These are phyloP conservation scores for Halophytophthora batemanensis DNA, from an alignment of 352 stramenopile species.

Conservation along the genomic window DNA sequence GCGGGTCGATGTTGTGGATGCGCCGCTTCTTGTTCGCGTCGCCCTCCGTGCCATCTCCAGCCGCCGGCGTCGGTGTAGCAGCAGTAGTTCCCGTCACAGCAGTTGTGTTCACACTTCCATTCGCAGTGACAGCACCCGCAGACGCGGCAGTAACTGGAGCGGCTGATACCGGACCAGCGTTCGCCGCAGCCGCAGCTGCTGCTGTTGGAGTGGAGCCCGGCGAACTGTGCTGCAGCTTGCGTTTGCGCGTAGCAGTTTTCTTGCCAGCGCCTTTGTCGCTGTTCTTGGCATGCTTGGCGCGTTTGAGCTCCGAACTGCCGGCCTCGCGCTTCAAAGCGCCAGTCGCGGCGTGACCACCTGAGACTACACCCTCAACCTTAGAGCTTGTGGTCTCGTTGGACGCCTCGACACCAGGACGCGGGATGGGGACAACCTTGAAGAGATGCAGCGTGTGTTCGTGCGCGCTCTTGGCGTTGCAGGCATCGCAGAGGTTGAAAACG, in stretches of 20 bases:
- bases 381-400: slow-evolving; percentile 24
- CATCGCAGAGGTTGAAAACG: slow-evolving; percentile 95
- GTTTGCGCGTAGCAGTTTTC: slow-evolving; percentile 54
- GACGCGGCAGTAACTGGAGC: slow-evolving; percentile 1
- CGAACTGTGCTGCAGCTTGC: slow-evolving; percentile 58
- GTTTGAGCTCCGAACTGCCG: slow-evolving; percentile 45
- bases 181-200: slow-evolving; percentile 4
- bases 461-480: slow-evolving; percentile 92
- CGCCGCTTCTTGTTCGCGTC: slow-evolving; percentile 91
- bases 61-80: not conserved
- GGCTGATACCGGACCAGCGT: slow-evolving; percentile 1
- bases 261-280: slow-evolving; percentile 16
- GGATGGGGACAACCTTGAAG: slow-evolving; percentile 91
- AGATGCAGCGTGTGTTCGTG: slow-evolving; percentile 91
- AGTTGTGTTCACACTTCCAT: slow-evolving; percentile 1
- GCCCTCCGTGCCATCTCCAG: slow-evolving; percentile 26
- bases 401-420: slow-evolving; percentile 52
- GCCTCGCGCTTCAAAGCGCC: slow-evolving; percentile 41
- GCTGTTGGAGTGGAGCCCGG: slow-evolving; percentile 14
- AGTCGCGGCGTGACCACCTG: slow-evolving; percentile 22
- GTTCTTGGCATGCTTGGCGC: slow-evolving; percentile 33
- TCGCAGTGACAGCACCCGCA: slow-evolving; percentile 1
- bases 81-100: not conserved
- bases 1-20: slow-evolving; percentile 87
- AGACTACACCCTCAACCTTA: slow-evolving; percentile 30